Evolutionary conservation across 2,329 filamentous ascomycete species (phyloP), one percentile per base, ranked within the genome.

Genomic region (Cryphonectria parasitica): DNA sequence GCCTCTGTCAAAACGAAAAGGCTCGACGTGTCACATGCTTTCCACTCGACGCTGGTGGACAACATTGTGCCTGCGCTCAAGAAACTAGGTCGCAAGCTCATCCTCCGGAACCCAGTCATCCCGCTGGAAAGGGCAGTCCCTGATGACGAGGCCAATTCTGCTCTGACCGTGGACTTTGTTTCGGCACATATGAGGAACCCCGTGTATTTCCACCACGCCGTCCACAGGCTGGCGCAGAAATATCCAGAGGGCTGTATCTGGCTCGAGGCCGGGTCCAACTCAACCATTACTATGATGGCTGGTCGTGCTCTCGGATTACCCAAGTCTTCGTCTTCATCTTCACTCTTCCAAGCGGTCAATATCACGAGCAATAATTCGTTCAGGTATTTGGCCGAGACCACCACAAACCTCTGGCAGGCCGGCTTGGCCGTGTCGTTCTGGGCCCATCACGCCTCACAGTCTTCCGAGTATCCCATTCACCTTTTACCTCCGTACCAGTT

Each of bases 1-100:
- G 73, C 77, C 0, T 66, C 76, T 7, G 71, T 80, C 61, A 79
- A 75, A 64, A 69, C 25, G 28, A 85, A 83, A 73, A 73, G 75
- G 3, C 78, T 87, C 0, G 77, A 81, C 19, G 82, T 84, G 1
- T 83, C 83, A 0, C 80, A 86, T 69, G 84, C 82, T 0, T 87
- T 85, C 73, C 85, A 87, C 73, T 86, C 81, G 0, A 66, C 68
- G 0, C 75, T 86, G 0, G 80, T 83, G 0, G 82, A 85, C 15
- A 0, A 66, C 71, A 0, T 85, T 0, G 67, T 80, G 15, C 15
- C 64, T 43, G 6, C 11, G 2, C 82, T 69, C 83, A 28, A 31
- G 80, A 81, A 64, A 81, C 3, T 74, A 78, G 17, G 54, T 2
- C 81, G 74, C 0, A 72, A 39, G 0, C 7, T 84, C 0, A 74